A percentile compares a stretch with the other conserved stretches of the same genome.
These are phyloP conservation scores for Lindgomyces ingoldianus DNA, from an alignment of 495 filamentous ascomycete genomes.

Conservation along the genomic window DNA sequence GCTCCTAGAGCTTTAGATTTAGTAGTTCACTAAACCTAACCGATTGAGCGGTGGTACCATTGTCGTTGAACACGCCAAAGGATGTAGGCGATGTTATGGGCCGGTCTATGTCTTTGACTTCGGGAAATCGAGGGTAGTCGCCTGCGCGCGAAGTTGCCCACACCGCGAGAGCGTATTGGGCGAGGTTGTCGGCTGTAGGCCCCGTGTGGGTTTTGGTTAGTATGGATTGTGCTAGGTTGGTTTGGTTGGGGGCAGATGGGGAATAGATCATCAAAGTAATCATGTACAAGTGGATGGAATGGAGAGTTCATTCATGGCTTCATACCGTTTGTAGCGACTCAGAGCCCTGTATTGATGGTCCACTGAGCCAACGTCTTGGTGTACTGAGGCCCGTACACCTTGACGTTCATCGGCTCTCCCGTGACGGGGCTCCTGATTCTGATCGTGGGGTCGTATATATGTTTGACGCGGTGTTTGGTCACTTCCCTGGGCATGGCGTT, in stretches of 20 bases:
- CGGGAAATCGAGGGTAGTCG: constrained; percentile 4
- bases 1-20: too few species aligned
- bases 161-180: constrained; percentile 5
- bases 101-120: constrained; percentile 1
- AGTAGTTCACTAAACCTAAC: too few species aligned
- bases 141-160: not conserved
- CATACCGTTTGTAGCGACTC: constrained; percentile 19
- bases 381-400: constrained; percentile 9
- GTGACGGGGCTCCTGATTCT: not conserved
- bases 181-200: constrained; percentile 18
- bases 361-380: constrained; percentile 13
- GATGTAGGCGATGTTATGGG: not conserved
- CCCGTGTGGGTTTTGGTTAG: too few species aligned
- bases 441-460: constrained; percentile 7
- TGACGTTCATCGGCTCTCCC: not conserved
- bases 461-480: not conserved
- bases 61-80: constrained; percentile 7
- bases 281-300: not conserved
- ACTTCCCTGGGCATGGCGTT: not conserved
- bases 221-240: too few species aligned
- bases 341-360: constrained; percentile 1
- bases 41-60: constrained; percentile 6
- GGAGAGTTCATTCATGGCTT: not conserved
- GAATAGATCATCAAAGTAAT: too few species aligned
- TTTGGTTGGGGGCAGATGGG: too few species aligned